Base-by-base conservation (phyloP, 2,329 filamentous ascomycete genomes). In the Talaromyces amestolkiae region DNA sequence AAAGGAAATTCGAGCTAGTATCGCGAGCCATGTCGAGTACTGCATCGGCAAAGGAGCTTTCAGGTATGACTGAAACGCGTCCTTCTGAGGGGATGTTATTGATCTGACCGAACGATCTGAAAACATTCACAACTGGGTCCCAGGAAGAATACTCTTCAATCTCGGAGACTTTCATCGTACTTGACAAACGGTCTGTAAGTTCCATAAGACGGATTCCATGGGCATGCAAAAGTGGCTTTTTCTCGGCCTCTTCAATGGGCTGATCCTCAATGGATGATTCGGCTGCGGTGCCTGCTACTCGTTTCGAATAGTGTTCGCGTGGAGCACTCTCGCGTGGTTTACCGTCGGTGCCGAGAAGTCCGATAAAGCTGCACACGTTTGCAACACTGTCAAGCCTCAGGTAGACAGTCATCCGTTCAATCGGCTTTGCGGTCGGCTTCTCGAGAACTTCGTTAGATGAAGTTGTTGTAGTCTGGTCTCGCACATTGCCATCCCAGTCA, bases 81-180 rank as follows among this genome's bases (percentile, higher is more conserved):
- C 92, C 92, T 3, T 91, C 92, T 17, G 94, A 89, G 0, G 92
- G 88, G 1, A 97, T 84, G 68, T 93, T 91, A 73, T 95, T 88
- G 47, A 97, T 86, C 68, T 91, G 90, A 1, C 92, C 92, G 70
- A 97, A 93, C 0, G 92, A 92, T 58, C 91, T 87, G 84, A 97
- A 97, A 0, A 92, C 91, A 74, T 96, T 97, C 63, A 97, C 87
- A 3, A 98, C 89, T 0, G 94, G 92, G 72, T 98, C 94, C 71
- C 86, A 85, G 7, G 85, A 83, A 31, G 86, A 86, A 67, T 88
- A 86, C 58, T 95, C 91, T 45, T 93, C 90, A 3, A 89, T 84
- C 73, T 96, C 92, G 0, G 92, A 89, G 11, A 96, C 92, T 71
- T 92, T 90, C 94, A 98, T 98, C 71, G 97, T 94, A 19, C 93